Evolutionary conservation across 2,329 filamentous ascomycete species (phyloP).

Genomic region (Neofusicoccum laricinum): DNA sequence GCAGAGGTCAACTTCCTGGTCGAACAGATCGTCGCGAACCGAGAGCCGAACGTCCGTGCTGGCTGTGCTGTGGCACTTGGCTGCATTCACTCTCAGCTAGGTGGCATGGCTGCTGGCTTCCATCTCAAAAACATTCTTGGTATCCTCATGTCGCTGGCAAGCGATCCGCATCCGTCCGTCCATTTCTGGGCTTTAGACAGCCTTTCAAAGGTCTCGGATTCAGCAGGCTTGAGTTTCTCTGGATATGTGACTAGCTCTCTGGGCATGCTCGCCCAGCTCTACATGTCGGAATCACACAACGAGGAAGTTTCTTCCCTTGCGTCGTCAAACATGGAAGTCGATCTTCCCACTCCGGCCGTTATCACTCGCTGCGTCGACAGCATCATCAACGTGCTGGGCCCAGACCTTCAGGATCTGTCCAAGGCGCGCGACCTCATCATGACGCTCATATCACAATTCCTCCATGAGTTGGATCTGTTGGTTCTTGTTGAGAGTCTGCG

Average conservation of each 20-base stretch:
- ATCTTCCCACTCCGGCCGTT: slow-evolving; percentile 75
- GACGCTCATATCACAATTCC: slow-evolving; percentile 79
- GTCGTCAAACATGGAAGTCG: slow-evolving; percentile 87
- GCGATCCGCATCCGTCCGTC: slow-evolving; percentile 89
- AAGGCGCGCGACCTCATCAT: slow-evolving; percentile 93
- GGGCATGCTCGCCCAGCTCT: slow-evolving; percentile 91
- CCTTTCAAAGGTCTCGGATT: slow-evolving; percentile 80
- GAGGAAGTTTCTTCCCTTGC: slow-evolving; percentile 74
- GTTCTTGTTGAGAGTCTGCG: slow-evolving; percentile 74
- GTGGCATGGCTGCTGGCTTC: slow-evolving; percentile 94
- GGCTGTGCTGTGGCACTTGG: slow-evolving; percentile 93
- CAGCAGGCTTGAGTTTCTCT: slow-evolving; percentile 88
- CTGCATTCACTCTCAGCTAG: slow-evolving; percentile 90
- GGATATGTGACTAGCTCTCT: slow-evolving; percentile 85
- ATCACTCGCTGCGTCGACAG: slow-evolving; percentile 88
- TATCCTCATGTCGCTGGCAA: slow-evolving; percentile 95
- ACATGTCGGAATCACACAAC: slow-evolving; percentile 88
- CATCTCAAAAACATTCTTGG: slow-evolving; percentile 97
- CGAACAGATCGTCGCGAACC: slow-evolving; percentile 89
- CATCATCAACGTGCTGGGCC: slow-evolving; percentile 93
- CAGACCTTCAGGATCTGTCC: slow-evolving; percentile 86
- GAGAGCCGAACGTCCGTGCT: slow-evolving; percentile 88
- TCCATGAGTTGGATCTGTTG: slow-evolving; percentile 67
- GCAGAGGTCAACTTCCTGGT: slow-evolving; percentile 87
- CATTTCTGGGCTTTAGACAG: slow-evolving; percentile 97